Conservation (phyloP, 2,329 filamentous ascomycete genomes). For the Grosmannia serpens region DNA sequence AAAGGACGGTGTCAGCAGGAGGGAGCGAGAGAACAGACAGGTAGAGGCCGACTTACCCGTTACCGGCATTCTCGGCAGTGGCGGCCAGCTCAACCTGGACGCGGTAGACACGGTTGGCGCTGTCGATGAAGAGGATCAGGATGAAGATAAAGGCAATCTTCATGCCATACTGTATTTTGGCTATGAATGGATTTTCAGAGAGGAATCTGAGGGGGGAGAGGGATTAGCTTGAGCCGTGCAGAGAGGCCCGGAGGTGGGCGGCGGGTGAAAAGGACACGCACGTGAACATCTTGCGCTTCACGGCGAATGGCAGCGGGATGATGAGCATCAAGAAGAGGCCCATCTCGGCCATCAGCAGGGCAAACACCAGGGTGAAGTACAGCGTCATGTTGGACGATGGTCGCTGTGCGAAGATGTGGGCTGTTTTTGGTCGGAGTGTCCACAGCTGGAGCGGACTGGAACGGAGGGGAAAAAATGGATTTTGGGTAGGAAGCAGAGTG, state of each 20-base stretch:
- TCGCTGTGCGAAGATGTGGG: neutral
- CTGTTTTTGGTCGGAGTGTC: no score
- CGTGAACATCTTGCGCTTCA: constrained; percentile 76
- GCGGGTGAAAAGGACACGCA: constrained; percentile 23
- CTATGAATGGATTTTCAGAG: constrained; percentile 72
- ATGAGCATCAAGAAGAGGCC: constrained; percentile 66
- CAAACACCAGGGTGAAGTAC: constrained; percentile 58
- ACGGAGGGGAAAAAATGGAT: no score
- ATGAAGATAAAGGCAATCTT: constrained; percentile 99
- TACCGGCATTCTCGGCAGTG: constrained; percentile 49
- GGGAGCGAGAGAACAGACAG: neutral
- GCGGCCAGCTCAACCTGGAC: constrained; percentile 80
- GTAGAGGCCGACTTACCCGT: constrained; percentile 30
- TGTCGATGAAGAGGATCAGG: constrained; percentile 93
- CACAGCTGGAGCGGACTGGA: no score
- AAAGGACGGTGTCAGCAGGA: constrained; percentile 14
- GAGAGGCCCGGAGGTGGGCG: neutral
- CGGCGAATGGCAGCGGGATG: constrained; percentile 76
- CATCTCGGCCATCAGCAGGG: constrained; percentile 77
- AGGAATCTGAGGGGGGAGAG: constrained; percentile 56
- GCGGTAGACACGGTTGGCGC: constrained; percentile 88
- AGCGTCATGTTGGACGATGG: constrained; percentile 34
- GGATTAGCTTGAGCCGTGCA: neutral
- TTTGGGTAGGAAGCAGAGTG: neutral
- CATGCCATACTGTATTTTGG: constrained; percentile 92